Evolutionary conservation across 2,329 filamentous ascomycete species (phyloP).

Genomic region (Rhynchosporium secalis): DNA sequence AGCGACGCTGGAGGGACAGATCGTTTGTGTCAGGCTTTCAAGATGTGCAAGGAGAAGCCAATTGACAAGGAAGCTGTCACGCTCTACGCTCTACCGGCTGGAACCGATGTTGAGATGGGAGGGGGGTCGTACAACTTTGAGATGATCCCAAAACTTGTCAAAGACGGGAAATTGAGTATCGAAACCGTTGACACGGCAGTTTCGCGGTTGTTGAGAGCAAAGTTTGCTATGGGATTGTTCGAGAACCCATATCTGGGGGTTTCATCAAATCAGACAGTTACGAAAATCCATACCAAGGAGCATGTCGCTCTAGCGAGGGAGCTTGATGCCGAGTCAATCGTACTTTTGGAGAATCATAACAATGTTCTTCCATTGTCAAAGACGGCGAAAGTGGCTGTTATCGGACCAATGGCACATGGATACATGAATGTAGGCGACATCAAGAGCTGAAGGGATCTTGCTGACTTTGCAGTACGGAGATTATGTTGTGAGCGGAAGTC

Average conservation of each 20-base stretch:
- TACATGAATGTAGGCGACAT: conserved; percentile 62
- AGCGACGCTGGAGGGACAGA: conserved; percentile 72
- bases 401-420: conserved; percentile 73
- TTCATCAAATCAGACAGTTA: conserved; percentile 52
- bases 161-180: conserved; percentile 59
- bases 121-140: conserved; percentile 71
- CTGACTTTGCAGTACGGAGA: conserved; percentile 61
- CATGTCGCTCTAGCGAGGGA: conserved; percentile 70
- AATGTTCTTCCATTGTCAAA: conserved; percentile 65
- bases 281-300: conserved; percentile 64
- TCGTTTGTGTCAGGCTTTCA: conserved; percentile 63
- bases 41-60: conserved; percentile 59
- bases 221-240: conserved; percentile 70
- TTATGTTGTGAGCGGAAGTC: conserved; percentile 67
- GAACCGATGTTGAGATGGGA: conserved; percentile 76
- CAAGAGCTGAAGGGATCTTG: conserved; percentile 1
- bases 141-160: conserved; percentile 64
- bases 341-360: conserved; percentile 75
- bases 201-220: conserved; percentile 62
- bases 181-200: conserved; percentile 66
- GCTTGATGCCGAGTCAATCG: conserved; percentile 77
- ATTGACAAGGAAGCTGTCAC: conserved; percentile 67
- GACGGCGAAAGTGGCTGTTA: conserved; percentile 68
- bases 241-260: conserved; percentile 67
- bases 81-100: conserved; percentile 61